Evolutionary conservation across 2,329 filamentous ascomycete genomes (phyloP), one percentile per base, ranked within the genome.

Genomic region (Coleophoma eucalyptorum): DNA sequence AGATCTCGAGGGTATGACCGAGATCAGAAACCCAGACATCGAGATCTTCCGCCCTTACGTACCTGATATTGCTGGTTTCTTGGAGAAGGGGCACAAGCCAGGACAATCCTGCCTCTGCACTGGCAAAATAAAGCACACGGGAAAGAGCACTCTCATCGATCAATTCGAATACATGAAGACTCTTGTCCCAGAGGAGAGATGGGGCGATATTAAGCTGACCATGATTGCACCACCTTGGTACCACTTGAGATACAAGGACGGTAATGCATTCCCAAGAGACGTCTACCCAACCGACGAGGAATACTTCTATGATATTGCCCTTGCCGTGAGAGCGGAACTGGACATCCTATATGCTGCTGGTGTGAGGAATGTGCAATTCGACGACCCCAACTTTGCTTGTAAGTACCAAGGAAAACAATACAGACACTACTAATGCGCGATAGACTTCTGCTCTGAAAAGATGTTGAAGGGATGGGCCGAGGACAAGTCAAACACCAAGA

Each of bases 381-480:
- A 81, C 55, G 78, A 81, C 58, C 78, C 78, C 19, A 78, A 80
- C 55, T 68, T 88, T 68, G 83, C 83, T 19, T 87, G 83, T 86
- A 68, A 70, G 81, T 69, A 4, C 21, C 33, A 43, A 15, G 26
- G 26, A 26, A 26, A 5, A 5, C 26, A 8, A 7, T 26, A 5
- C 26, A 5, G 26, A 26, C 26, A 5, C 26, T 26, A 26, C 26
- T 26, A 26, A 26, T 8, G 26, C 26, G 26, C 6, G 4, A 13
- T 15, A 86, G 83, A 89, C 67, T 90, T 90, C 69, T 90, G 87
- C 71, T 87, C 83, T 18, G 75, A 86, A 51, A 81, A 84, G 65
- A 89, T 90, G 79, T 76, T 87, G 41, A 70, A 79, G 43, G 86
- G 86, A 26, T 90, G 85, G 82, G 69, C 77, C 43, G 77, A 83